phyloP scores from a whole-genome alignment of 495 filamentous ascomycete species.

The Hypoxylon fragiforme region DNA sequence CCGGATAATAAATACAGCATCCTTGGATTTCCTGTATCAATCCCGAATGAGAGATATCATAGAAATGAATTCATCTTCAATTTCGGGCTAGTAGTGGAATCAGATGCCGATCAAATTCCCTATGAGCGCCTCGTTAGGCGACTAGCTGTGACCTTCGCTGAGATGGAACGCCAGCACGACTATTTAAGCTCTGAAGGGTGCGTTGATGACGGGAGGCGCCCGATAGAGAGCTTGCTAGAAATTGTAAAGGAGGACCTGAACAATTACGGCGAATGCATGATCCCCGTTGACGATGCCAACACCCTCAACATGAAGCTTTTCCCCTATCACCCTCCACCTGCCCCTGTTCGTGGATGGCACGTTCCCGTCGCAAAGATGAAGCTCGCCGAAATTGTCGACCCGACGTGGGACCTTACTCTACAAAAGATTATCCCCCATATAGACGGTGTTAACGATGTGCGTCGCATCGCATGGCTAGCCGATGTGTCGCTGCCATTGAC shows the following conservation, averaged over 20 bases:
- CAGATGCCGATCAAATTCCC: conserved; percentile 61
- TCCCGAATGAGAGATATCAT: conserved; percentile 72
- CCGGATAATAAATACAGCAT: conserved; percentile 75
- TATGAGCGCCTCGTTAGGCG: conserved; percentile 86
- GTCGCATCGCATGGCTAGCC: conserved; percentile 77
- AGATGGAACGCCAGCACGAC: conserved; percentile 82
- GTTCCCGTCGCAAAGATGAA: conserved; percentile 89
- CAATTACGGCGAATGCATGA: conserved; percentile 98
- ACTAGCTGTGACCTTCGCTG: conserved; percentile 80
- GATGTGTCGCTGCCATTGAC: conserved; percentile 84
- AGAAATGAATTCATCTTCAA: conserved; percentile 99
- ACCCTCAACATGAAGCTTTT: conserved; percentile 97
- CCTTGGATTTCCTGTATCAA: conserved; percentile 86
- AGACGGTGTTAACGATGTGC: conserved; percentile 86
- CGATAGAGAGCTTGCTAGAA: conserved; percentile 83
- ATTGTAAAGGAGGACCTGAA: conserved; percentile 94
- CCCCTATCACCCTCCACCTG: conserved; percentile 75
- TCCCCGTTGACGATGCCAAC: conserved; percentile 90
- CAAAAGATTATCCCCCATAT: conserved; percentile 80
- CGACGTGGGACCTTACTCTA: conserved; percentile 90
- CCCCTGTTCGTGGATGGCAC: conserved; percentile 79
- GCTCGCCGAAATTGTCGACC: conserved; percentile 69
- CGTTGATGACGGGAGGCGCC: conserved; percentile 49
- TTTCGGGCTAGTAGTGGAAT: conserved; percentile 78
- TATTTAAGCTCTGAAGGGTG: conserved; percentile 66